Evolutionary conservation across 2,329 filamentous ascomycete genomes (phyloP), one percentile per base, ranked within the genome.

Genomic region (Pseudogymnoascus verrucosus): DNA sequence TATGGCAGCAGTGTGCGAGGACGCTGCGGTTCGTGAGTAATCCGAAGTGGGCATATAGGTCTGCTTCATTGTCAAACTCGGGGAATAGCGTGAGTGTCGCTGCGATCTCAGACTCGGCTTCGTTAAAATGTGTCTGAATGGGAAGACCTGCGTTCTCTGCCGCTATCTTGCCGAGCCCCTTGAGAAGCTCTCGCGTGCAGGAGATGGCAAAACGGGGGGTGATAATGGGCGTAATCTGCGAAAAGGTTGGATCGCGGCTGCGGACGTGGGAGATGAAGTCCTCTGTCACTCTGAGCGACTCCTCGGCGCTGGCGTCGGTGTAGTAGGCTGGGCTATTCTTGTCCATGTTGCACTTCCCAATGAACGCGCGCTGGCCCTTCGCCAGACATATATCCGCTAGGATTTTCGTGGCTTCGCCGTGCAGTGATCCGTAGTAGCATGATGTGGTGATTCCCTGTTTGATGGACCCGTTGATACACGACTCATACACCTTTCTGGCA

Each of bases 381-480:
- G 77, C 73, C n/a, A 89, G 80, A 71, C 93, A 96, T 16, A 96
- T 84, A 67, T 90, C 85, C 0, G 92, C 89, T 3, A 98, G 85
- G 10, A 96, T 82, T 72, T 96, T 96, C 8, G 93, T 97, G 1
- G 91, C 87, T 1, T 84, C 80, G 1, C 95, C 89, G 74, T 96
- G 88, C 66, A 91, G 85, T 21, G 93, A 97, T 64, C 92, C 91
- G 74, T 89, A 97, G 81, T 97, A 97, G 16, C 90, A 85, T 6
- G 91, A 91, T 10, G 89, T 93, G 0, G 93, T 98, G 14, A 93
- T 97, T 67, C 93, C 93, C 73, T 96, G 86, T 21, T 89, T 82
- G 4, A 98, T 83, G 0, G 91, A 95, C 60, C 89, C 86, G 14
- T 85, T 80, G 65, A 98, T 84, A 67, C 90, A 89, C 64, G 88